phyloP scores from a whole-genome alignment of 177 flowering plant genomes.

The Vitis hybrid region DNA sequence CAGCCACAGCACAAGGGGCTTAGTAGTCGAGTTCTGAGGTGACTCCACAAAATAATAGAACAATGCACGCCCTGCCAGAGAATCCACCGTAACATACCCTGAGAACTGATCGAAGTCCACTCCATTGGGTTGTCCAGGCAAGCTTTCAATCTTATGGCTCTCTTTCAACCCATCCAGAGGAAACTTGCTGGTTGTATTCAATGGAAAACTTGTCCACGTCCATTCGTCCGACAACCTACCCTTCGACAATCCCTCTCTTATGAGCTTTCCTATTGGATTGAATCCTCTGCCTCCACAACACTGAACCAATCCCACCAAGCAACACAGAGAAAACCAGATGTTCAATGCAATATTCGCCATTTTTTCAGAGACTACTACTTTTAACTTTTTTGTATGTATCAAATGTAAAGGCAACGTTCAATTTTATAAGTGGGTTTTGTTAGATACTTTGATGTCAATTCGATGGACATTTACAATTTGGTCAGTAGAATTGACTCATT shows the following conservation, averaged over 20 bases:
- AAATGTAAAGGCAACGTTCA: too few relatives aligned
- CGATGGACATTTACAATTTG: too few relatives aligned
- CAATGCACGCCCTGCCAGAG: slow-evolving; percentile 37
- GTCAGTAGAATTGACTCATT: too few relatives aligned
- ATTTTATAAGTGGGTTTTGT: too few relatives aligned
- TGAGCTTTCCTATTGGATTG: too few relatives aligned
- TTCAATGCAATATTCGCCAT: too few relatives aligned
- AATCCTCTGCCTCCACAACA: too few relatives aligned
- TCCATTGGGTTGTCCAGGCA: slow-evolving; percentile 49
- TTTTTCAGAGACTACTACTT: neutral
- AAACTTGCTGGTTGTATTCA: neutral
- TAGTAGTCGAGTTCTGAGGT: slow-evolving; percentile 28
- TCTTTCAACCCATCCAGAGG: slow-evolving; percentile 33
- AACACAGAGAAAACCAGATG: too few relatives aligned
- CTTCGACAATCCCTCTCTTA: too few relatives aligned
- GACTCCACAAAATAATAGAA: slow-evolving; percentile 57
- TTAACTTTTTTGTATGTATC: too few relatives aligned
- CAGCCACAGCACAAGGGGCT: slow-evolving; percentile 50
- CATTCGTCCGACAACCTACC: neutral
- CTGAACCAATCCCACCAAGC: too few relatives aligned
- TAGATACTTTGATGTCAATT: too few relatives aligned
- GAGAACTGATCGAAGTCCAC: slow-evolving; percentile 47
- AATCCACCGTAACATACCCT: slow-evolving; percentile 49
- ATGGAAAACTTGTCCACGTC: neutral
- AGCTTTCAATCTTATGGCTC: slow-evolving; percentile 28